Base-by-base conservation (phyloP, 495 filamentous ascomycete genomes). In the Physcia stellaris region DNA sequence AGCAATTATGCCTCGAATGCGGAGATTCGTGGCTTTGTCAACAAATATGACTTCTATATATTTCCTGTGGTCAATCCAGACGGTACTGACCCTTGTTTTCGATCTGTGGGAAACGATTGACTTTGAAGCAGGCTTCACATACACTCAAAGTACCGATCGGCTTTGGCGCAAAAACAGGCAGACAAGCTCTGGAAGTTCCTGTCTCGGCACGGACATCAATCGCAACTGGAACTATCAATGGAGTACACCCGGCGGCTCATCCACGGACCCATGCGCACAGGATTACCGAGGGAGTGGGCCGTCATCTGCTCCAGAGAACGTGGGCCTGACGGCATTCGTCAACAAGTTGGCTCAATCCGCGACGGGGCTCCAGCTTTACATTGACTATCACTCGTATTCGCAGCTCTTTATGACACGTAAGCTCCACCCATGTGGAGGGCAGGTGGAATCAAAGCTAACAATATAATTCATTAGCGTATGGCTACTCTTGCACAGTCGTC, bases 151-250 rank as follows among this genome's bases (percentile, higher is more conserved):
- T 13, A 68, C 37, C 16, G 54, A 73, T 42, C 66, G 75, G 6
- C 57, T 79, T 21, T 79, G 75, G 75, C 66, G 75, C 48, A 79
- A 79, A 55, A 79, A 78, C 59, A 61, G 75, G 0, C 68, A 73
- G 30, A 50, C 53, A 3, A 56, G 52, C 26, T 42, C 54, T 1
- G 59, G 58, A 35, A 53, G 49, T 29, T 52, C 59, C 12, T 77
- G 68, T 49, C 32, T 76, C 19, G 75, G 75, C 16, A 61, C 56
- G 11, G 75, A 79, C 48, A 68, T 76, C 52, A 79, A 79, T 59
- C 67, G 75, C 37, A 79, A 79, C 61, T 79, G 75, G 71, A 53
- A 66, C 9, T 64, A 57, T 43, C 48, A 68, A 39, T 76, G 71
- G 71, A 20, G 28, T 28, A 53, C 64, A 4, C 49, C 58, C 28